phyloP scores from a whole-genome alignment of 129 eudicot species.

The Tanacetum coccineum region DNA sequence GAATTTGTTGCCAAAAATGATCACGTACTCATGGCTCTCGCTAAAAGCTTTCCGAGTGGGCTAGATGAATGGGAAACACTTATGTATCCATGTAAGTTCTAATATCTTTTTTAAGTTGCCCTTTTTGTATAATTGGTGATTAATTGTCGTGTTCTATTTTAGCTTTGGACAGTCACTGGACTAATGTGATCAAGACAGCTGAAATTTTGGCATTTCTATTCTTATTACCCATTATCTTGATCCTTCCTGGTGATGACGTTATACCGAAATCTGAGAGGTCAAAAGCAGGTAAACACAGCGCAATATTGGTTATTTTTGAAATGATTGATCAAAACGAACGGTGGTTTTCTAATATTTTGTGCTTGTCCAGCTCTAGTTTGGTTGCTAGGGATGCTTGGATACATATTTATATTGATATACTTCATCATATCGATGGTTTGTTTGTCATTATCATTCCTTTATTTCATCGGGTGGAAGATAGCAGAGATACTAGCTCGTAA shows the following conservation, averaged over 20 bases:
- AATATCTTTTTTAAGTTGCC: background rate
- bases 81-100: constrained; percentile 8
- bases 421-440: background rate
- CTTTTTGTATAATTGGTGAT: background rate
- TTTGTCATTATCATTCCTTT: background rate
- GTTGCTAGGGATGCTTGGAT: background rate
- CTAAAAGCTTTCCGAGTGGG: constrained; percentile 6
- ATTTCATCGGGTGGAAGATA: background rate
- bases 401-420: background rate
- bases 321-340: background rate
- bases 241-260: too few species aligned
- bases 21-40: background rate
- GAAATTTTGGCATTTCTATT: too few species aligned
- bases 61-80: background rate
- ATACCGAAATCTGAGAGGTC: background rate
- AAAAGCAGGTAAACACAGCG: background rate
- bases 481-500: background rate
- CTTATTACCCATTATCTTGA: background rate
- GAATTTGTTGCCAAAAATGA: background rate
- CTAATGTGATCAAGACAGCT: background rate
- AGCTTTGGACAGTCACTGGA: background rate
- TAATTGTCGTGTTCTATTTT: constrained; percentile 5
- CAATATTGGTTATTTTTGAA: background rate
- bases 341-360: background rate
- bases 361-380: background rate